Conservation (phyloP, 495 filamentous ascomycete species). For the Bacidia rubella region DNA sequence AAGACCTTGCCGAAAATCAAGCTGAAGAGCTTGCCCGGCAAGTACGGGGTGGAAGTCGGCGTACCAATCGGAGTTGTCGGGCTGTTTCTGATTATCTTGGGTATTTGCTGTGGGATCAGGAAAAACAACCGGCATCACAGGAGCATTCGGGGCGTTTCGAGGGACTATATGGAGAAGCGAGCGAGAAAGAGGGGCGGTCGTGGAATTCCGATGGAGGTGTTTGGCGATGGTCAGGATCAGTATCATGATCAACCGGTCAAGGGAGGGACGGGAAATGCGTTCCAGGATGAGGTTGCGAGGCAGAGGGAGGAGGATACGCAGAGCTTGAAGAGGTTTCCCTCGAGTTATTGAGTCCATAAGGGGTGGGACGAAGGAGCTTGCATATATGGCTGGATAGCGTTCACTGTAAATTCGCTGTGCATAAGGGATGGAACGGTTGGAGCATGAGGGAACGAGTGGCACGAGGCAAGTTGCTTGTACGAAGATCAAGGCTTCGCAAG, state of each 20-base stretch:
- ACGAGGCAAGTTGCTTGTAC: too few relatives aligned
- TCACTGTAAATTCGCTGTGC: too few relatives aligned
- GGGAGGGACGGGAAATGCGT: constrained; percentile 14
- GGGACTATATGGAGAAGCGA: constrained; percentile 15
- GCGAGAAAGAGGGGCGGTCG: constrained; percentile 12
- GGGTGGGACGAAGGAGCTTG: too few relatives aligned
- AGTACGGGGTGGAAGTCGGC: constrained; percentile 13
- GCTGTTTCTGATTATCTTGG: constrained; percentile 10
- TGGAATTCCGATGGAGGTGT: constrained; percentile 11
- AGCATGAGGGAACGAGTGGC: too few relatives aligned
- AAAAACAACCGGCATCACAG: constrained; percentile 9
- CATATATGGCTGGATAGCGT: too few relatives aligned
- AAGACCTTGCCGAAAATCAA: constrained; percentile 6
- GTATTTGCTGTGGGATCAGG: constrained; percentile 12
- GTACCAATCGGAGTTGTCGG: constrained; percentile 14
- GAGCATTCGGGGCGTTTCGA: constrained; percentile 4
- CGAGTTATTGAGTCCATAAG: constrained; percentile 8
- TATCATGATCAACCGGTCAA: constrained; percentile 12
- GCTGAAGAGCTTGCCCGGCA: constrained; percentile 6
- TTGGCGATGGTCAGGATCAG: constrained; percentile 5
- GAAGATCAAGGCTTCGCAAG: too few relatives aligned
- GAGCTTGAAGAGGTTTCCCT: constrained; percentile 5
- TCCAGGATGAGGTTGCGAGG: constrained; percentile 13
- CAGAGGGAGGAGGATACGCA: constrained; percentile 13
- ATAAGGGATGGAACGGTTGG: too few relatives aligned